Evolutionary conservation across 192 early-diverging fungal genomes (phyloP).

Genomic region (Coemansia sp.): DNA sequence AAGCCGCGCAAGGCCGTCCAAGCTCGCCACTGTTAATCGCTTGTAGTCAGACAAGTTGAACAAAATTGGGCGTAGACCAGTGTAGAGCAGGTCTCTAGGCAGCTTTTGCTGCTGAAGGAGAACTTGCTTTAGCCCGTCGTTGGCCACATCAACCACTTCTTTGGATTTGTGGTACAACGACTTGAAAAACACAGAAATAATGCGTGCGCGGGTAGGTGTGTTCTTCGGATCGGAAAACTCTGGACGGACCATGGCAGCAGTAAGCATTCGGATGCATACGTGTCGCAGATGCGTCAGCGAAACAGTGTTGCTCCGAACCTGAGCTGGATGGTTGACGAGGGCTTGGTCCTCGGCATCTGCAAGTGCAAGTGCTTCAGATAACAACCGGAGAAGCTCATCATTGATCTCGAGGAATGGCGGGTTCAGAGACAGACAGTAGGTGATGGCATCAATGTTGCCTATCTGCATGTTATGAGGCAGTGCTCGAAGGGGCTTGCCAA

Average conservation of each 20-base stretch:
- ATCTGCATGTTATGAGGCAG: constrained; percentile 97
- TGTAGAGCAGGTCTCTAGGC: constrained; percentile 92
- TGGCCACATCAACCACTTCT: constrained; percentile 93
- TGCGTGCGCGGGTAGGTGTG: constrained; percentile 76
- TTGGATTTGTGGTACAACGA: constrained; percentile 92
- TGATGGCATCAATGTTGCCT: constrained; percentile 97
- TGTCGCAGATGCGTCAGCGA: constrained; percentile 86
- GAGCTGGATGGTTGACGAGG: constrained; percentile 73
- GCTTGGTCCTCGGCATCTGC: constrained; percentile 98
- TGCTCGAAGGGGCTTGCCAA: constrained; percentile 93
- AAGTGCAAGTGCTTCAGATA: constrained; percentile 89
- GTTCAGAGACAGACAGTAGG: constrained; percentile 85
- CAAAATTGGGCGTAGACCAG: constrained; percentile 93
- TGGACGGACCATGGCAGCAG: constrained; percentile 86
- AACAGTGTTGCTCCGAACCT: constrained; percentile 77
- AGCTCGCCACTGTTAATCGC: constrained; percentile 83
- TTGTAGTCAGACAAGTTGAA: constrained; percentile 95
- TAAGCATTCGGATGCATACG: constrained; percentile 95
- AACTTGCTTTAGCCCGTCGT: constrained; percentile 83
- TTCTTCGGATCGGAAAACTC: constrained; percentile 79
- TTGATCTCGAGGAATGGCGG: constrained; percentile 89
- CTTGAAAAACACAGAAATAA: constrained; percentile 98
- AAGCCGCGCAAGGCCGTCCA: constrained; percentile 93
- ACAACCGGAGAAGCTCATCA: constrained; percentile 84
- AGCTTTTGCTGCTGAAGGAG: constrained; percentile 65